These are phyloP conservation scores for Lachnellula subtilissima DNA, from an alignment of 2,329 filamentous ascomycete genomes.

Conservation along the genomic window DNA sequence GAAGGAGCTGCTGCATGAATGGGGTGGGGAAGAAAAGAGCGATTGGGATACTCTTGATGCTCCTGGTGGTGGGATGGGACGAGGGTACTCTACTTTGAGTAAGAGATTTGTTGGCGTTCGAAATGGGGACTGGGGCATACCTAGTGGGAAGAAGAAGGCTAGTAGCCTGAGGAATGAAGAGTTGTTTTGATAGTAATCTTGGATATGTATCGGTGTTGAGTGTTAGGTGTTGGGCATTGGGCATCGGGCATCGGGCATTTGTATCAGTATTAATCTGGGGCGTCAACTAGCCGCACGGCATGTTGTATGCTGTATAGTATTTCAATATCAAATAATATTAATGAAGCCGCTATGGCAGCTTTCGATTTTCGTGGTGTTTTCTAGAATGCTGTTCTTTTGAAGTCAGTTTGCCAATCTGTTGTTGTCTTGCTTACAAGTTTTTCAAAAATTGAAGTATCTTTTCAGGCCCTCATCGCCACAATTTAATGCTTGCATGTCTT, in stretches of 20 bases:
- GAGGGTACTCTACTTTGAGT: conserved; percentile 25
- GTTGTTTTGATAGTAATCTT: conserved; percentile 4
- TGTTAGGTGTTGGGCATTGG: background rate
- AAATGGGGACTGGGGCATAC: conserved; percentile 25
- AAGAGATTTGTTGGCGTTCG: conserved; percentile 27
- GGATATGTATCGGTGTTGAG: background rate
- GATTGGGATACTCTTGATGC: conserved; percentile 25
- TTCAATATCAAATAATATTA: background rate
- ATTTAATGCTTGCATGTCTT: too few relatives aligned
- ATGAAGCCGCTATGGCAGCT: background rate
- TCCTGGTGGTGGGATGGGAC: conserved; percentile 19
- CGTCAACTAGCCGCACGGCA: too few relatives aligned
- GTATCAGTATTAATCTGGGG: too few relatives aligned
- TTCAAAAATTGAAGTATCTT: too few relatives aligned
- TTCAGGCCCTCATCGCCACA: too few relatives aligned
- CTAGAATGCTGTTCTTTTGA: too few relatives aligned
- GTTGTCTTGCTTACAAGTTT: too few relatives aligned
- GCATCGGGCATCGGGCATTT: too few relatives aligned
- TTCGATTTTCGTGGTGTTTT: too few relatives aligned
- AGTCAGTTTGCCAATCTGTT: too few relatives aligned
- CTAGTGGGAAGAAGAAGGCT: conserved; percentile 23
- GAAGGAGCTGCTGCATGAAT: conserved; percentile 3
- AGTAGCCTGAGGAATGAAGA: conserved; percentile 30
- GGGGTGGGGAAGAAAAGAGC: conserved; percentile 14
- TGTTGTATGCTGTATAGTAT: background rate